Conservation (phyloP, 495 filamentous ascomycete genomes). For the Cercophora samala region DNA sequence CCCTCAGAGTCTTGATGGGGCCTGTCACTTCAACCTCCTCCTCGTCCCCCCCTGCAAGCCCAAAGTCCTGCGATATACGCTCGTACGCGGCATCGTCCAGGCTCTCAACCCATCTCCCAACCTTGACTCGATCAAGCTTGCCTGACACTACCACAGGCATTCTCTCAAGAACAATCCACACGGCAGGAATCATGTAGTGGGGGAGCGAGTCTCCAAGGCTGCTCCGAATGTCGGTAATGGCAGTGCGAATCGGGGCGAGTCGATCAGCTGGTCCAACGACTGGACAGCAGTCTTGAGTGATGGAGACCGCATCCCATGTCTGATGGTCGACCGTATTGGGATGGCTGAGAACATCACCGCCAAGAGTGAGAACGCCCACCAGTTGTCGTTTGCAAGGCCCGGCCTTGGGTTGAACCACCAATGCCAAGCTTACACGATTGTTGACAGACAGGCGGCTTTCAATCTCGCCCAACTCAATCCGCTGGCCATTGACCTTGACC, state of each 20-base stretch:
- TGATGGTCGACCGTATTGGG: slow-evolving; percentile 34
- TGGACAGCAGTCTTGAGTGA: slow-evolving; percentile 5
- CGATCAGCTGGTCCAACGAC: slow-evolving; percentile 15
- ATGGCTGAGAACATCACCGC: neutral
- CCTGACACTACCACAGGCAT: slow-evolving; percentile 51
- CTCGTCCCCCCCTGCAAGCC: slow-evolving; percentile 12
- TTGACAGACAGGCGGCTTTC: slow-evolving; percentile 44
- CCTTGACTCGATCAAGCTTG: slow-evolving; percentile 52
- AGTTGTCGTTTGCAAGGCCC: slow-evolving; percentile 24
- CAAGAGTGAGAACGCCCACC: slow-evolving; percentile 22
- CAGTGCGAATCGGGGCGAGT: slow-evolving; percentile 14
- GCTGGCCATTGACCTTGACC: slow-evolving; percentile 40
- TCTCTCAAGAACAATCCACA: slow-evolving; percentile 51
- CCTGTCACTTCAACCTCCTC: slow-evolving; percentile 13
- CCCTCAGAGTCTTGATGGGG: slow-evolving; percentile 15
- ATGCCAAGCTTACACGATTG: slow-evolving; percentile 16
- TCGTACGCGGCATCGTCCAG: slow-evolving; percentile 19
- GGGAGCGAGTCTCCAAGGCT: slow-evolving; percentile 28
- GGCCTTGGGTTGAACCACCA: slow-evolving; percentile 23
- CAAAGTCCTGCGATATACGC: slow-evolving; percentile 17
- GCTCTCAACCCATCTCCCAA: slow-evolving; percentile 20
- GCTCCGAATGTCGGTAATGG: slow-evolving; percentile 15
- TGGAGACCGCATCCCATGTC: slow-evolving; percentile 13
- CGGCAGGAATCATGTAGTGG: slow-evolving; percentile 54
- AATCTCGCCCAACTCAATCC: slow-evolving; percentile 48